Base-by-base conservation (phyloP, 768 basidiomycete genomes). In the Suillus lakei region DNA sequence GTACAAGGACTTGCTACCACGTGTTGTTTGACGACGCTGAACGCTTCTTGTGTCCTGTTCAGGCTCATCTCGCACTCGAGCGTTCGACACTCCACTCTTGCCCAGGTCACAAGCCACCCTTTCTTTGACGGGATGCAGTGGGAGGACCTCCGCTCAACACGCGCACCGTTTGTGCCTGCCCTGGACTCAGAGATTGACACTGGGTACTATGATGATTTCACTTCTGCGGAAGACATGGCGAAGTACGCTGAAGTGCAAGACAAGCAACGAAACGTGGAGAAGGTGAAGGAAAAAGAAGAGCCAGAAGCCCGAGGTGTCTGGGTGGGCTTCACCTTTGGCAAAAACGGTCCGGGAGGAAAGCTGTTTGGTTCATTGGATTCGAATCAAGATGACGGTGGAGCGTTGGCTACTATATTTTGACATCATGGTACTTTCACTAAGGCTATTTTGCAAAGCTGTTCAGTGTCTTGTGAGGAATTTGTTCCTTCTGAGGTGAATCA, bases 221-320 rank as follows among this genome's bases (percentile, higher is more conserved):
- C 90, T 2, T 91, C 86, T 4, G 80, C 85, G 5, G 93, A 96
- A 65, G 97, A 99, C 74, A 98, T 98, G 96, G 95, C 94, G 59
- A 99, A 99, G 80, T 99, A 99, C 74, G 95, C 96, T 13, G 97
- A 99, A 77, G 98, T 99, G 8, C 88, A 92, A 78, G 98, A 98
- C 83, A 99, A 99, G 79, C 96, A 98, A 79, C 83, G 80, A 72
- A 96, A 98, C 74, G 96, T 99, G 30, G 97, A 97, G 30, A 86
- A 86, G 64, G 93, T 98, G 21, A 88, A 85, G 77, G 97, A 99
- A 81, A 92, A 92, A 76, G 94, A 93, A 4, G 93, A 94, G 65
- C 76, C 83, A 4, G 79, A 85, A 70, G 76, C 83, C 2, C 80
- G 93, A 56, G 93, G 93, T 5, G 91, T 95, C 50, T 95, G 93